Conservation (phyloP, 1,139 yeast species). For the Ashbya aceris region DNA sequence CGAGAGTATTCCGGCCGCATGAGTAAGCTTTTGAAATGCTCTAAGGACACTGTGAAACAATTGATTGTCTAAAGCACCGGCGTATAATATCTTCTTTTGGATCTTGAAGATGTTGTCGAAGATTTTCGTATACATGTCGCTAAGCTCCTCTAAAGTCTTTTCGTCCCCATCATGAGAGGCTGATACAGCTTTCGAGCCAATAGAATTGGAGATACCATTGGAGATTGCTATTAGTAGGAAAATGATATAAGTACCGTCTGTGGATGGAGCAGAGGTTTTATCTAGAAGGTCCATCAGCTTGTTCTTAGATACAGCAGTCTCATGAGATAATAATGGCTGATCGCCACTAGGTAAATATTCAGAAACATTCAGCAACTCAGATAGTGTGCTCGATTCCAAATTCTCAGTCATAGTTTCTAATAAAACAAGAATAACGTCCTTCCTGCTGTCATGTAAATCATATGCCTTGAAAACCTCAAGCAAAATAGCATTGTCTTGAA, state of each 20-base stretch:
- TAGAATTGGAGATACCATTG: conserved; percentile 55
- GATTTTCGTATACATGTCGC: conserved; percentile 35
- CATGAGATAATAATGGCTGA: conserved; percentile 24
- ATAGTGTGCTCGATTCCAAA: conserved; percentile 30
- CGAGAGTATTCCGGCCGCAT: conserved; percentile 70
- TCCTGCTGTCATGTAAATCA: conserved; percentile 49
- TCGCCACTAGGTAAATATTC: conserved; percentile 24
- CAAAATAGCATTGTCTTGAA: conserved; percentile 47
- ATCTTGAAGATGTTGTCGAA: conserved; percentile 41
- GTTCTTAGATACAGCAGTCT: conserved; percentile 39
- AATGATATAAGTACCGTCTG: conserved; percentile 55
- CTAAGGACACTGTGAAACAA: conserved; percentile 56
- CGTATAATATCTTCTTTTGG: conserved; percentile 47
- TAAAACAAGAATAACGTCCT: conserved; percentile 53
- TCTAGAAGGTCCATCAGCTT: conserved; percentile 68
- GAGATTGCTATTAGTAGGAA: conserved; percentile 50
- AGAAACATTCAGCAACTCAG: conserved; percentile 32
- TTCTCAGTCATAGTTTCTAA: conserved; percentile 38
- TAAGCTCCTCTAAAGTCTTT: not conserved
- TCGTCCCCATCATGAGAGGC: conserved; percentile 29
- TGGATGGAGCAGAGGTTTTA: conserved; percentile 56
- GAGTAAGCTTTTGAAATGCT: conserved; percentile 70
- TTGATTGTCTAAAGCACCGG: conserved; percentile 56
- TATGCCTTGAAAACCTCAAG: conserved; percentile 49
- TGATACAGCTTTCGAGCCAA: conserved; percentile 46